Percentiles rank a stretch among this genome's conserved stretches.
Conservation (phyloP, 176 grass and related monocot genomes). For the Hsuehochloa calcarea region DNA sequence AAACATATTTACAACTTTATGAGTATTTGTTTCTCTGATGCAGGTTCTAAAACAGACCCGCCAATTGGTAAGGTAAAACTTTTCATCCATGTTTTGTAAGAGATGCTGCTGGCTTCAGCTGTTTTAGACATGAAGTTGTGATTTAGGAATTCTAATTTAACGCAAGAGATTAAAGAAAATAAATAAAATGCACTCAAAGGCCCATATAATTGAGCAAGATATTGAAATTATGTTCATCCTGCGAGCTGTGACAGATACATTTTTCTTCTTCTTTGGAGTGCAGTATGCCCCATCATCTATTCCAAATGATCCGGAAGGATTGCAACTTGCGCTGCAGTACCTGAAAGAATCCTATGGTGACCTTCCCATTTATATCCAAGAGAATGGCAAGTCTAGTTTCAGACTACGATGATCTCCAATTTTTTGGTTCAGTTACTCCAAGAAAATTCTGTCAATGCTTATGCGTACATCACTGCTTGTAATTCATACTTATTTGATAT, state of each 20-base stretch:
- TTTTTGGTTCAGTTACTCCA: not conserved
- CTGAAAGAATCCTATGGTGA: conserved; percentile 51
- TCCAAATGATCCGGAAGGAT: conserved; percentile 35
- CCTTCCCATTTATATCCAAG: conserved; percentile 62
- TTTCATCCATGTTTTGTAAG: not conserved
- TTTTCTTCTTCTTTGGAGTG: not conserved
- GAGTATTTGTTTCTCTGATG: not conserved
- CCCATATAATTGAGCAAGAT: not conserved
- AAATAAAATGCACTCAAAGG: not conserved
- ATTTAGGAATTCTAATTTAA: not conserved
- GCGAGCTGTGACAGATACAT: not conserved
- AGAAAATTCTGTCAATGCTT: not conserved
- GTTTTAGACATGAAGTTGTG: not conserved
- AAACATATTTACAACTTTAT: not conserved
- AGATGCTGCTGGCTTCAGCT: not conserved
- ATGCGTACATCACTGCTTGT: not conserved
- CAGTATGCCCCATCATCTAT: not conserved
- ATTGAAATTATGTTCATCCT: not conserved
- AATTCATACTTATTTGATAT: not conserved
- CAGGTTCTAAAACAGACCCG: conserved; percentile 40
- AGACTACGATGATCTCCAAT: not conserved
- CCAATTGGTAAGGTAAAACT: conserved; percentile 38
- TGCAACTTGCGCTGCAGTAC: conserved; percentile 49
- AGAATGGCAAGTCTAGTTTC: conserved; percentile 66
- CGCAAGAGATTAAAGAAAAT: not conserved